These are phyloP conservation scores for Colletotrichum tanaceti DNA, from an alignment of 2,329 filamentous ascomycete genomes.

Conservation along the genomic window DNA sequence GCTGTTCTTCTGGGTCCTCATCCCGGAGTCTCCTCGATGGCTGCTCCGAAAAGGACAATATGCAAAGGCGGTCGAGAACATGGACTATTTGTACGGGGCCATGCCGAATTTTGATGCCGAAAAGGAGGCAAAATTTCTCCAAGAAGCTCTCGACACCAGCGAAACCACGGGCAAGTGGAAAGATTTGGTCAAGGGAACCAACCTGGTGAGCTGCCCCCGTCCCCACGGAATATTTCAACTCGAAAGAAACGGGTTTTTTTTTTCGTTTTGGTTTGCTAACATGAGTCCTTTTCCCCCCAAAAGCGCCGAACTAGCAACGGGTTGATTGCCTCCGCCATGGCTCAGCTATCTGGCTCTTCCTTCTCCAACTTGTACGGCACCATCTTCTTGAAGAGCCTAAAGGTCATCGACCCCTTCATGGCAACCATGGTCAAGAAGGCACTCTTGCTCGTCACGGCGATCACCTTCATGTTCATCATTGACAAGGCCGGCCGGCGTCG, in stretches of 20 bases:
- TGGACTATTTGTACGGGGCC: conserved; percentile 40
- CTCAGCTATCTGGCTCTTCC: conserved; percentile 41
- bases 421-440: conserved; percentile 44
- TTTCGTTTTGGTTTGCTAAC: not conserved
- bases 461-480: conserved; percentile 41
- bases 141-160: conserved; percentile 34
- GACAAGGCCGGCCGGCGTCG: conserved; percentile 35
- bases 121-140: conserved; percentile 38
- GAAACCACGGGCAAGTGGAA: conserved; percentile 30
- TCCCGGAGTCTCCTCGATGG: conserved; percentile 47
- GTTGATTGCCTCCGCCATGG: conserved; percentile 26
- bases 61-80: conserved; percentile 36
- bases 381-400: conserved; percentile 42
- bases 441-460: conserved; percentile 38
- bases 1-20: conserved; percentile 37
- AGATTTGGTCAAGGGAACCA: conserved; percentile 33
- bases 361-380: conserved; percentile 44
- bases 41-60: conserved; percentile 43
- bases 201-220: conserved; percentile 9
- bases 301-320: conserved; percentile 37
- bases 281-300: accelerated
- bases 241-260: accelerated
- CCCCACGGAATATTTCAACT: accelerated
- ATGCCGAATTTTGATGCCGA: conserved; percentile 39
- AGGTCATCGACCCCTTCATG: conserved; percentile 45